These are phyloP conservation scores for Pseudocercospora cruenta DNA, from an alignment of 2,329 filamentous ascomycete genomes.

Conservation along the genomic window DNA sequence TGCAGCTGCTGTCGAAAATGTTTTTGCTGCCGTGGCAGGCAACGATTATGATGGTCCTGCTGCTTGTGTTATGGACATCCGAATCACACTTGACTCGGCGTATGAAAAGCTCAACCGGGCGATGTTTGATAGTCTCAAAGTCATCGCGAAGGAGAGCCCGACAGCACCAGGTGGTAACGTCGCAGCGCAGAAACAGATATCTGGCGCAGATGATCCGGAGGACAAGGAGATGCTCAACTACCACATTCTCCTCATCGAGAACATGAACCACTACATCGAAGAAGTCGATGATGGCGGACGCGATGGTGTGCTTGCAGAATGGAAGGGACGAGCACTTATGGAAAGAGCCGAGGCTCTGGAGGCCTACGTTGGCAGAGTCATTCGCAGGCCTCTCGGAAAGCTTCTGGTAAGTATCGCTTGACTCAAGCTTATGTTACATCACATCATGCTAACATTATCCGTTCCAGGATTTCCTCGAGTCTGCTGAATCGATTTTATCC, in stretches of 20 bases:
- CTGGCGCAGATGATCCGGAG: conserved; percentile 65
- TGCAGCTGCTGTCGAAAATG: conserved; percentile 79
- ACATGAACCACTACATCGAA: conserved; percentile 97
- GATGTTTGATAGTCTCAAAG: conserved; percentile 96
- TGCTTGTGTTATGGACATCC: conserved; percentile 62
- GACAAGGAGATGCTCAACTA: conserved; percentile 98
- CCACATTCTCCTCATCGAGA: conserved; percentile 95
- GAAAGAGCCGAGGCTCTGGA: conserved; percentile 87
- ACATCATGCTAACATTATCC: conserved; percentile 14
- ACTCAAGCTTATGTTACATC: neutral
- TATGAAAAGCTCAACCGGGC: conserved; percentile 88
- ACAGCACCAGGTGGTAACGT: conserved; percentile 42
- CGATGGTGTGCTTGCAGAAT: conserved; percentile 77
- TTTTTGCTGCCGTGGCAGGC: conserved; percentile 60
- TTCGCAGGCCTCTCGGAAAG: conserved; percentile 85
- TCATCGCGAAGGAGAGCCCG: conserved; percentile 78
- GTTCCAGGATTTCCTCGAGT: conserved; percentile 78
- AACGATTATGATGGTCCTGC: conserved; percentile 52
- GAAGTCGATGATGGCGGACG: conserved; percentile 71
- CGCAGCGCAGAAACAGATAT: conserved; percentile 55
- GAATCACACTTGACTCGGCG: conserved; percentile 79
- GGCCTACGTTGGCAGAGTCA: conserved; percentile 84
- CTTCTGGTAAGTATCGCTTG: conserved; percentile 60
- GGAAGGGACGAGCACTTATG: conserved; percentile 74
- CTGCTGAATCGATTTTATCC: conserved; percentile 73